Conservation (phyloP, 345 rosid species). For the Eucalyptus polybractea region DNA sequence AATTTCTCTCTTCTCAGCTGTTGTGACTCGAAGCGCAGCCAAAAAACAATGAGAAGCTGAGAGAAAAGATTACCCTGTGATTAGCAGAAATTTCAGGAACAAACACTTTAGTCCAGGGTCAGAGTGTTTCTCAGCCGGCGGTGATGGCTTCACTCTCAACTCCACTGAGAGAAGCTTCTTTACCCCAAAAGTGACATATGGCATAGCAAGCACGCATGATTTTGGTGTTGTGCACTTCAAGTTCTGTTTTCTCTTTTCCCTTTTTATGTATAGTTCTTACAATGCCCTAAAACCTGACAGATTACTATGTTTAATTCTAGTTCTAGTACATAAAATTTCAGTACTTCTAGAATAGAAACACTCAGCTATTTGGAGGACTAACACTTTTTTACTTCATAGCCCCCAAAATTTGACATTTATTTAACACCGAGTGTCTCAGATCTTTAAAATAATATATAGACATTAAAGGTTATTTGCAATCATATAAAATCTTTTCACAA, state of each 20-base stretch:
- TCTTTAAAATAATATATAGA: background rate
- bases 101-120: background rate
- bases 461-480: background rate
- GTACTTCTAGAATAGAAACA: background rate
- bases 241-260: background rate
- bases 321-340: background rate
- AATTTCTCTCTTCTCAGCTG: background rate
- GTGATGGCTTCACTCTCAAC: background rate
- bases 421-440: background rate
- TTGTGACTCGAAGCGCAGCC: background rate
- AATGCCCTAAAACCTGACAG: background rate
- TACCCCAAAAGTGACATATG: background rate
- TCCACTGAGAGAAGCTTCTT: background rate
- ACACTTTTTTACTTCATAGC: background rate
- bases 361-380: background rate
- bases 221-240: background rate
- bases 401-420: background rate
- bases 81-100: background rate
- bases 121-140: background rate
- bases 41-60: background rate
- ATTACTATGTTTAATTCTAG: background rate
- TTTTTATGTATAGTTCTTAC: background rate
- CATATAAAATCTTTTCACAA: background rate
- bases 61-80: background rate
- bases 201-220: background rate